Conservation (phyloP, 2,329 filamentous ascomycete genomes). For the Sphaceloma murrayae region DNA sequence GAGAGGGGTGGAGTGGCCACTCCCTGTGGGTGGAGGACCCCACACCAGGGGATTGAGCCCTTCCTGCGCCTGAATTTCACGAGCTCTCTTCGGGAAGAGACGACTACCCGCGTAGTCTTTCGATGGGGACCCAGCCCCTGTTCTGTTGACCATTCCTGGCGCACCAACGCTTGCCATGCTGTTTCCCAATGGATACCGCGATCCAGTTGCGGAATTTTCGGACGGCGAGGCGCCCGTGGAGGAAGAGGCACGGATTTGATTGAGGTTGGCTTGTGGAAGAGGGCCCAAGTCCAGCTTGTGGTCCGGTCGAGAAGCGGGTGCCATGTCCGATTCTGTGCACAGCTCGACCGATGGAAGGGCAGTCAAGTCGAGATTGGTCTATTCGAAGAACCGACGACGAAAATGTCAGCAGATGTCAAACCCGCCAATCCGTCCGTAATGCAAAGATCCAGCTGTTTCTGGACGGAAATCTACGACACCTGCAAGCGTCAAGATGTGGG, state of each 20-base stretch:
- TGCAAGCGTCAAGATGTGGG: no score
- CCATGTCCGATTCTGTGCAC: slow-evolving; percentile 1
- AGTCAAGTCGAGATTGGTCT: no score
- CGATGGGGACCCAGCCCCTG: slow-evolving; percentile 91
- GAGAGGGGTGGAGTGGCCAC: slow-evolving; percentile 89
- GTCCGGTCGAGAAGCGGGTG: slow-evolving; percentile 60
- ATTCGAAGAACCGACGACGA: no score
- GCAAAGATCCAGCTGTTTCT: no score
- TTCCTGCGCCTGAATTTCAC: slow-evolving; percentile 96
- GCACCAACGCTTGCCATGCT: slow-evolving; percentile 45
- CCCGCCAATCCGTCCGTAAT: no score
- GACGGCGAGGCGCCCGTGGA: slow-evolving; percentile 72
- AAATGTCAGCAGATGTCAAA: no score
- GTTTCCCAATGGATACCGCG: slow-evolving; percentile 64
- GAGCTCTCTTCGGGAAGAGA: slow-evolving; percentile 84
- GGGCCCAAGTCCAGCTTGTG: slow-evolving; percentile 76
- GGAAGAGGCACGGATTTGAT: slow-evolving; percentile 64
- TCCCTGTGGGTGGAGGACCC: slow-evolving; percentile 92
- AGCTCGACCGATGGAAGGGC: background rate
- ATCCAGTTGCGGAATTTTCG: slow-evolving; percentile 55
- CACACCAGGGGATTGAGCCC: slow-evolving; percentile 66
- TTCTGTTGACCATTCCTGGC: slow-evolving; percentile 51
- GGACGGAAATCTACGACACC: no score
- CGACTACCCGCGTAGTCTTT: slow-evolving; percentile 69
- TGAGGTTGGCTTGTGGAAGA: slow-evolving; percentile 56